Evolutionary conservation across 495 filamentous ascomycete genomes (phyloP).

Genomic region (Letharia columbiana): DNA sequence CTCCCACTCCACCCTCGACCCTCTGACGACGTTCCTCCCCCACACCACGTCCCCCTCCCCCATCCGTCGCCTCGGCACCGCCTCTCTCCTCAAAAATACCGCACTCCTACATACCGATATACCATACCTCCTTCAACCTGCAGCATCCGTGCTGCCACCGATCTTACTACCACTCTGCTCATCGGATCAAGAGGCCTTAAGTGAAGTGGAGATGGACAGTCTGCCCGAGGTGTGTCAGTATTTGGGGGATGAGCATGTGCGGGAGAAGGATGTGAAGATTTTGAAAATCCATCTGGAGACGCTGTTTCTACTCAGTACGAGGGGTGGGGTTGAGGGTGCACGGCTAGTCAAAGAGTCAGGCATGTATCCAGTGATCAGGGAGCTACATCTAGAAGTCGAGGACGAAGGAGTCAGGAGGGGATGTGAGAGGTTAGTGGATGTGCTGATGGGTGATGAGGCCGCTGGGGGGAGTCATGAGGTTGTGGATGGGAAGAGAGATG

Average conservation of each 20-base stretch:
- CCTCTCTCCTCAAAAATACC: constrained; percentile 85
- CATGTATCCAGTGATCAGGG: constrained; percentile 82
- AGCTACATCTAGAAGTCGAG: constrained; percentile 70
- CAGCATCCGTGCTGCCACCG: constrained; percentile 71
- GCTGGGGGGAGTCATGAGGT: constrained; percentile 17
- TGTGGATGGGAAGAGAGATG: neutral
- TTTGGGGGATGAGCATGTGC: constrained; percentile 74
- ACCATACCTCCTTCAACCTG: constrained; percentile 31
- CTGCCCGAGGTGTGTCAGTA: constrained; percentile 86
- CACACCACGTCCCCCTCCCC: constrained; percentile 55
- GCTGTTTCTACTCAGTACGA: constrained; percentile 71
- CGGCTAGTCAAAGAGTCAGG: constrained; percentile 64
- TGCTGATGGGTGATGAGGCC: constrained; percentile 74
- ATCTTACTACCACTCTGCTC: constrained; percentile 63
- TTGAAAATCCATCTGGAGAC: constrained; percentile 83
- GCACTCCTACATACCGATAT: constrained; percentile 52
- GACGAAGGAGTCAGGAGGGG: constrained; percentile 76
- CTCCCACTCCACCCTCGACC: constrained; percentile 60
- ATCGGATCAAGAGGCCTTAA: constrained; percentile 47
- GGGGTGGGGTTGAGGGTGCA: constrained; percentile 45
- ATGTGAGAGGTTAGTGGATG: constrained; percentile 83
- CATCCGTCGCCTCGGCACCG: constrained; percentile 76
- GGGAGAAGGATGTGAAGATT: constrained; percentile 66
- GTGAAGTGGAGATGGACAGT: constrained; percentile 58
- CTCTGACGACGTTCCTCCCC: constrained; percentile 39